phyloP scores from a whole-genome alignment of 169 alveolate species.

The Plasmodium blacklocki region DNA sequence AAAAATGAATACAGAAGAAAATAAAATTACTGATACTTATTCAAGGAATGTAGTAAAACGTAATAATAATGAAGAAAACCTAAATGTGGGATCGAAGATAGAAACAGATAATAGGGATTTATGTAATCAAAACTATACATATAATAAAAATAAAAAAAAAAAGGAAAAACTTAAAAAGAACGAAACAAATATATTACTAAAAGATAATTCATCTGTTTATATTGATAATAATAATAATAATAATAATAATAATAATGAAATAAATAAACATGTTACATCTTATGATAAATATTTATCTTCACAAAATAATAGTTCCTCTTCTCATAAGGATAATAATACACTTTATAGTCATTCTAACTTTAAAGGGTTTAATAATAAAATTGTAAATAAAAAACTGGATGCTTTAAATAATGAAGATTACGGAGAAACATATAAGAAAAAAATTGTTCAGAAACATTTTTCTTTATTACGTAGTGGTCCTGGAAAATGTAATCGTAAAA shows the following conservation, averaged over 20 bases:
- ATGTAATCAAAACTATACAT: not conserved
- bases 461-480: slow-evolving; percentile 51
- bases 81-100: not conserved
- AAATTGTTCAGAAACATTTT: slow-evolving; percentile 50
- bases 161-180: not conserved
- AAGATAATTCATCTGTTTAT: not conserved
- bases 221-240: not conserved
- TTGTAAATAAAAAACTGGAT: slow-evolving; percentile 27
- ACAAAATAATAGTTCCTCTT: not conserved
- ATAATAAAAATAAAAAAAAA: not conserved
- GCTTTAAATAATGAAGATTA: slow-evolving; percentile 4
- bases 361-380: slow-evolving; percentile 1
- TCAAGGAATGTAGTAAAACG: not conserved
- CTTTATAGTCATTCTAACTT: slow-evolving; percentile 1
- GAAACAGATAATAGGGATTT: not conserved
- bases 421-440: slow-evolving; percentile 45
- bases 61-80: not conserved
- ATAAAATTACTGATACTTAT: not conserved
- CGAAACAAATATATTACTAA: not conserved
- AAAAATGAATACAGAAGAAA: not conserved
- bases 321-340: too few species aligned
- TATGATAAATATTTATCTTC: not conserved
- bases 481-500: slow-evolving; percentile 28
- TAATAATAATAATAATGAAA: not conserved
- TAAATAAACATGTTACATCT: not conserved